These are phyloP conservation scores for Tricholoma terreum DNA, from an alignment of 768 basidiomycete genomes.

Conservation along the genomic window DNA sequence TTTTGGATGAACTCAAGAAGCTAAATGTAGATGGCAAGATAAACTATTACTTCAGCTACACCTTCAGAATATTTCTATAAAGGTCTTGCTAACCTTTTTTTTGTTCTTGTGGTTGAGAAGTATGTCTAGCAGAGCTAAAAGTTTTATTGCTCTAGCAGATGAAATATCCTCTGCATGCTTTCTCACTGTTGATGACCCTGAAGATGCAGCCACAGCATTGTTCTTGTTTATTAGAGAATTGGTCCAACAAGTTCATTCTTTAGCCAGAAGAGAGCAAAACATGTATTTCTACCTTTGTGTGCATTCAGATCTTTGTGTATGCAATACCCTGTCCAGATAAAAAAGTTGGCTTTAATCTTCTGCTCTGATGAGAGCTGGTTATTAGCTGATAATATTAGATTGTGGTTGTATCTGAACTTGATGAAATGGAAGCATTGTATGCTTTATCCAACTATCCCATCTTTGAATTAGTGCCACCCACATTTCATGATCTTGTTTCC, in stretches of 20 bases:
- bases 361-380: not conserved
- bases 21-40: no score
- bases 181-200: conserved; percentile 6
- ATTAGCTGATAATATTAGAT: not conserved
- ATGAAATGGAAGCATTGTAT: not conserved
- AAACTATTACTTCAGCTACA: conserved; percentile 22
- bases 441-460: not conserved
- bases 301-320: no score
- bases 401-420: conserved; percentile 11
- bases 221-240: conserved; percentile 24
- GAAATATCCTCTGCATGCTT: conserved; percentile 16
- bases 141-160: no score
- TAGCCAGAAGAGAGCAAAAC: conserved; percentile 21
- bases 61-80: no score
- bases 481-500: not conserved
- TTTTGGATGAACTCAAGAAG: conserved; percentile 23
- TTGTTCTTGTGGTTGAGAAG: no score
- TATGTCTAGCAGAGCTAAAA: no score
- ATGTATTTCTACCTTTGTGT: not conserved
- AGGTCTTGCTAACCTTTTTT: no score
- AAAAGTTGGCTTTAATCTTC: not conserved
- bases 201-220: conserved; percentile 18
- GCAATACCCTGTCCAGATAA: no score
- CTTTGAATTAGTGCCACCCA: no score
- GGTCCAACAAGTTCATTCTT: conserved; percentile 16